Base-by-base conservation (phyloP, 1,284 basidiomycete genomes). In the Rhizopogon parksii region DNA sequence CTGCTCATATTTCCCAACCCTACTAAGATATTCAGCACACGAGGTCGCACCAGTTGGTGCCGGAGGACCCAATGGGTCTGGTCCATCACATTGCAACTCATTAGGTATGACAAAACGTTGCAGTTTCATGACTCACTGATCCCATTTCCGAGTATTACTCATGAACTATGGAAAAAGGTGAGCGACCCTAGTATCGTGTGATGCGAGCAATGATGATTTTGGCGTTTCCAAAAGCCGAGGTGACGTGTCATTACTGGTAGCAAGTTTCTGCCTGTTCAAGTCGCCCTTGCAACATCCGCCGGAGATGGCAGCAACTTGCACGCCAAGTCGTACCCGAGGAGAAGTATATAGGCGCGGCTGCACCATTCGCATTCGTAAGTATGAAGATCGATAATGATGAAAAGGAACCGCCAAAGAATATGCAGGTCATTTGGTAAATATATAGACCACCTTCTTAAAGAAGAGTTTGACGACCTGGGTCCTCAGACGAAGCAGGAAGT, bases 41-140 rank as follows among this genome's bases (percentile, higher is more conserved):
- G 75, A 75, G 84, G 79, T 2, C 75, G 72, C 73, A 79, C 78
- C 0, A 82, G 82, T 60, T 83, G 77, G 57, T 86, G 84, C 82
- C 83, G 30, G 11, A 9, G 30, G 30, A 11, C 3, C 49, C 81
- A 60, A 64, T 82, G 79, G 6, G 79, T 82, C 59, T 85, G 83
- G 55, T 80, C 76, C 77, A 86, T 83, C 76, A 85, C 83, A 57
- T 82, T 81, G 43, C 34, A 21, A 24, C 21, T 53, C 39, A 32
- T 50, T 57, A 81, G 80, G 43, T 39, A 36, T 12, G 46, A 37
- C 35, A 54, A 47, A 51, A 32, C 30, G 27, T 27, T 27, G 27
- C 30, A 32, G 30, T 32, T 32, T 1, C 43, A 52, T 5, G 38
- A 43, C 74, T 54, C 56, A 78, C 76, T 79, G 76, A 52, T 76